Conservation (phyloP, 1,284 basidiomycete species). For the Apiotrichum mycotoxinovorans region DNA sequence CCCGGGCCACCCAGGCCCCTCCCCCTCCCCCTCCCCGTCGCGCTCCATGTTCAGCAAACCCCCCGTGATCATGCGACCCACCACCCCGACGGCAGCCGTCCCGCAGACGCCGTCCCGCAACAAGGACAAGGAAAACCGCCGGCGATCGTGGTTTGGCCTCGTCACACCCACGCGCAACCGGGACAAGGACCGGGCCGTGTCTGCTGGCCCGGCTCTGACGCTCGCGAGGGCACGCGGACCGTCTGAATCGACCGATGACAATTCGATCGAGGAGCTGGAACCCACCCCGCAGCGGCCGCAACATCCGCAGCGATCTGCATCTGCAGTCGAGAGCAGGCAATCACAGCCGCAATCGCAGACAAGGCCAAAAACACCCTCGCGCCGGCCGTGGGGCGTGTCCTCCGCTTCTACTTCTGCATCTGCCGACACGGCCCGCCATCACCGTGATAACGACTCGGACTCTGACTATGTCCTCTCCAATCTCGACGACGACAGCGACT, state of each 20-base stretch:
- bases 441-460: background rate
- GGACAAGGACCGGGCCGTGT: background rate
- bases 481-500: constrained; percentile 2
- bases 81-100: background rate
- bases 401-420: too few relatives aligned
- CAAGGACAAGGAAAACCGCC: constrained; percentile 18
- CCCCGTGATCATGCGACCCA: background rate
- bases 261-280: constrained; percentile 1
- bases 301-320: too few relatives aligned
- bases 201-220: background rate
- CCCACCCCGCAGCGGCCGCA: background rate
- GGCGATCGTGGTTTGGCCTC: constrained; percentile 43
- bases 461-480: background rate
- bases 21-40: background rate
- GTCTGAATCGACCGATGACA: background rate
- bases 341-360: too few relatives aligned
- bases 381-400: background rate
- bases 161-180: constrained; percentile 21
- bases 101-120: constrained; percentile 27
- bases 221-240: background rate
- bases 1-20: too few relatives aligned
- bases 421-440: too few relatives aligned
- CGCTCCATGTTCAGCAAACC: background rate
- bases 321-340: too few relatives aligned
- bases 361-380: too few relatives aligned